These are phyloP conservation scores for Emmonsia crescens DNA, from an alignment of 2,329 filamentous ascomycete species.

Conservation along the genomic window DNA sequence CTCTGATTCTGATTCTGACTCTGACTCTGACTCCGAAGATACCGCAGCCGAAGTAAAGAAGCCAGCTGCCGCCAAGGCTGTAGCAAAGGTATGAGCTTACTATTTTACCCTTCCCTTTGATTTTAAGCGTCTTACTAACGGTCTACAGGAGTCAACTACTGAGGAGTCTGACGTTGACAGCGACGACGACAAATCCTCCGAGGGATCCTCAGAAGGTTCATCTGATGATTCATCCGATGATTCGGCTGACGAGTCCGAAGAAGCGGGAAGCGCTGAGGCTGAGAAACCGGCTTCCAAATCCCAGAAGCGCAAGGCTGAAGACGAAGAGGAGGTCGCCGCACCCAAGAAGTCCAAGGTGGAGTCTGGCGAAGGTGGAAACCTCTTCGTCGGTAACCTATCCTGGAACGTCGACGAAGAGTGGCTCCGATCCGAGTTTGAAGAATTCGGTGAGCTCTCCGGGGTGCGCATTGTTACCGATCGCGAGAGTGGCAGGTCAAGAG, in stretches of 20 bases:
- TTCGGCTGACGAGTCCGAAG: conserved; percentile 20
- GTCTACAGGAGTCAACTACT: conserved; percentile 7
- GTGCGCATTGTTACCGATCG: conserved; percentile 78
- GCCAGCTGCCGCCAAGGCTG: conserved; percentile 8
- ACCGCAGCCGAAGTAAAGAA: conserved; percentile 12
- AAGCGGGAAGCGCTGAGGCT: conserved; percentile 20
- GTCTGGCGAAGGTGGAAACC: conserved; percentile 44
- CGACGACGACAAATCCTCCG: not conserved
- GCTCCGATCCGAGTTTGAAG: conserved; percentile 70
- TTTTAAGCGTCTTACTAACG: not conserved
- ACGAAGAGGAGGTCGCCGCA: conserved; percentile 27
- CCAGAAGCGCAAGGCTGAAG: conserved; percentile 41
- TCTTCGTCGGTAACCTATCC: conserved; percentile 83
- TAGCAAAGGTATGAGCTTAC: conserved; percentile 13
- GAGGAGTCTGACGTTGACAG: not conserved
- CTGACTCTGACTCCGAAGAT: conserved; percentile 14
- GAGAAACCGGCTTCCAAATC: conserved; percentile 14
- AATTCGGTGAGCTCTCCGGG: conserved; percentile 59
- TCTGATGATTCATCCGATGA: conserved; percentile 21
- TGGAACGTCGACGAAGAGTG: conserved; percentile 83
- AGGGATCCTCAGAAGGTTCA: conserved; percentile 6
- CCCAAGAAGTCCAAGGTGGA: conserved; percentile 55
- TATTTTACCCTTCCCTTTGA: too few species aligned
- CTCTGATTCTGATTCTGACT: conserved; percentile 18
- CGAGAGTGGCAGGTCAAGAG: conserved; percentile 70